Evolutionary conservation across 2,329 filamentous ascomycete species (phyloP).

Genomic region (Allantophomopsis lycopodina): DNA sequence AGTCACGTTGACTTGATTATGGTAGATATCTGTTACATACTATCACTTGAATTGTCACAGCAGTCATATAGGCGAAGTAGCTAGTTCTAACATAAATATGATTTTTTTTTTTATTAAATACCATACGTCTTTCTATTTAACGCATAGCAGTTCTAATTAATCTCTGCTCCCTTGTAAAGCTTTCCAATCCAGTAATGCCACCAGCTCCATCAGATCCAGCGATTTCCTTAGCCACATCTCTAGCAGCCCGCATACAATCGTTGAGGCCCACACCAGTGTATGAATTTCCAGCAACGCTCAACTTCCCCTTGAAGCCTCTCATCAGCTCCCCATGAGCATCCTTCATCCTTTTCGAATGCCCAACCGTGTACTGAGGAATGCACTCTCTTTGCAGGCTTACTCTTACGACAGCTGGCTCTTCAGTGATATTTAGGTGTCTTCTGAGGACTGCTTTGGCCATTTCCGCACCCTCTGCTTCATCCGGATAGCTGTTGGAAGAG

Average conservation of each 20-base stretch:
- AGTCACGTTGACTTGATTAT: too few relatives aligned
- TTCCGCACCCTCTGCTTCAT: conserved; percentile 46
- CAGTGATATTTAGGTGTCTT: conserved; percentile 59
- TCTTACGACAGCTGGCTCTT: conserved; percentile 43
- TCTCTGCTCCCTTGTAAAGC: conserved; percentile 13
- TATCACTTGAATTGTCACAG: too few relatives aligned
- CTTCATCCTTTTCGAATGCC: conserved; percentile 35
- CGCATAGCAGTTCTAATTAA: not conserved
- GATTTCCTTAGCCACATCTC: conserved; percentile 32
- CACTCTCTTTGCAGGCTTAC: conserved; percentile 54
- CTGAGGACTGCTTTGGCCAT: conserved; percentile 59
- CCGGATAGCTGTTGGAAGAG: conserved; percentile 35
- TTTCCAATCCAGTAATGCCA: conserved; percentile 23
- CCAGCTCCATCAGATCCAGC: conserved; percentile 13
- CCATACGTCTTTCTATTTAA: too few relatives aligned
- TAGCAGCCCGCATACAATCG: conserved; percentile 41
- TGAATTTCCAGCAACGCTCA: conserved; percentile 31
- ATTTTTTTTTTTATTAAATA: too few relatives aligned
- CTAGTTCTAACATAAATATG: too few relatives aligned
- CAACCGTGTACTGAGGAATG: conserved; percentile 82
- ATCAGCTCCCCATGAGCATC: conserved; percentile 15
- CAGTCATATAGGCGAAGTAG: too few relatives aligned
- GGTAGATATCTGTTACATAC: too few relatives aligned
- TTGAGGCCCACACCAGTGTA: conserved; percentile 31
- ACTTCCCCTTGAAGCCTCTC: conserved; percentile 15